These are phyloP conservation scores for Taphrina pruni DNA, from an alignment of 1,139 yeast genomes.

Conservation along the genomic window DNA sequence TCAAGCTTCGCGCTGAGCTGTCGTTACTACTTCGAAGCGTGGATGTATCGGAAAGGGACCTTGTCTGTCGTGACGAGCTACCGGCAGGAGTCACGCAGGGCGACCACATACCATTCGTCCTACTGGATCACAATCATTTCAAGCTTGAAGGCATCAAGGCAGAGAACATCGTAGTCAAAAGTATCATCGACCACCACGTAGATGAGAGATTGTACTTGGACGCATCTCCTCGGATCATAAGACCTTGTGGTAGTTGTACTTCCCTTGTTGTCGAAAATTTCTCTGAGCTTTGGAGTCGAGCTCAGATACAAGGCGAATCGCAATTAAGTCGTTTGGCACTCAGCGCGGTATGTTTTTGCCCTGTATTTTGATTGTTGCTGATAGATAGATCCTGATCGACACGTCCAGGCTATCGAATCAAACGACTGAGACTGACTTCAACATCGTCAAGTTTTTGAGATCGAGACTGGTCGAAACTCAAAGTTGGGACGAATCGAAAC, in stretches of 20 bases:
- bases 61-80: slow-evolving; percentile 73
- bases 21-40: slow-evolving; percentile 60
- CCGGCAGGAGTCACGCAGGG: slow-evolving; percentile 41
- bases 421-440: slow-evolving; percentile 62
- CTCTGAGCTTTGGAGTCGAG: slow-evolving; percentile 50
- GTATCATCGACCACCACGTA: slow-evolving; percentile 85
- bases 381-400: slow-evolving; percentile 26
- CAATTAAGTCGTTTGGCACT: slow-evolving; percentile 59
- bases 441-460: slow-evolving; percentile 56
- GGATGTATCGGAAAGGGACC: slow-evolving; percentile 58
- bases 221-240: slow-evolving; percentile 64
- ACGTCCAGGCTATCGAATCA: slow-evolving; percentile 51
- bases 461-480: slow-evolving; percentile 44
- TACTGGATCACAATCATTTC: slow-evolving; percentile 85
- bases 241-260: slow-evolving; percentile 76
- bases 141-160: slow-evolving; percentile 57
- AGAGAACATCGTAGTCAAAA: slow-evolving; percentile 55
- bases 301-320: slow-evolving; percentile 47
- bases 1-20: slow-evolving; percentile 74
- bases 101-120: slow-evolving; percentile 52
- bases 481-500: slow-evolving; percentile 43
- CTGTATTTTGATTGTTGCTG: slow-evolving; percentile 56
- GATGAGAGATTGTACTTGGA: slow-evolving; percentile 62
- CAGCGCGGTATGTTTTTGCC: slow-evolving; percentile 60
- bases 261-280: slow-evolving; percentile 72